phyloP scores from a whole-genome alignment of 139 green algal genomes.

The Chlorella sp. region DNA sequence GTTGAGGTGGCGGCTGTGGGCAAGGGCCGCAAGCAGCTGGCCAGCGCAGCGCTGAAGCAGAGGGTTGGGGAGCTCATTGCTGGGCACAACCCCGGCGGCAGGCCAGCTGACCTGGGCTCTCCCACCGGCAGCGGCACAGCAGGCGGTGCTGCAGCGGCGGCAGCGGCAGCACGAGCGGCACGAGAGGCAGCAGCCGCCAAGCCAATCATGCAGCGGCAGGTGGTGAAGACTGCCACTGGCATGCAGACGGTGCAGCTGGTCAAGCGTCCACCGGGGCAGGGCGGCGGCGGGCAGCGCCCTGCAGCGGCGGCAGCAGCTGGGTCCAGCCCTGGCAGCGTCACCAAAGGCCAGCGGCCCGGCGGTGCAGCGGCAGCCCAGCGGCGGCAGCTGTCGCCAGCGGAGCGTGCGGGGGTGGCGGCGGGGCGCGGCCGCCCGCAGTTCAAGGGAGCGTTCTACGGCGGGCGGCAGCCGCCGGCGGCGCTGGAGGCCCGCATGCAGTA shows the following conservation, averaged over 20 bases:
- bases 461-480: conserved; percentile 28
- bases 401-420: neutral
- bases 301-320: neutral
- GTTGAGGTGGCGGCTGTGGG: conserved; percentile 8
- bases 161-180: neutral
- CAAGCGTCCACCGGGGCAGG: neutral
- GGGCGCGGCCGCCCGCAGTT: neutral
- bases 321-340: conserved; percentile 22
- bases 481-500: conserved; percentile 32
- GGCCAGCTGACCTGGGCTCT: neutral
- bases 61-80: conserved; percentile 1
- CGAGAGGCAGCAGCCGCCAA: conserved; percentile 1
- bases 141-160: neutral
- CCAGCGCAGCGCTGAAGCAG: conserved; percentile 19
- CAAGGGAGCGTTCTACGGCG: conserved; percentile 32
- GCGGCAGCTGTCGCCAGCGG: neutral
- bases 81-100: neutral
- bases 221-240: neutral
- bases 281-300: neutral
- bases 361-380: conserved; percentile 1
- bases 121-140: neutral
- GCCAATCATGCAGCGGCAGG: conserved; percentile 10
- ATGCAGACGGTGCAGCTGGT: conserved; percentile 38
- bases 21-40: conserved; percentile 37
- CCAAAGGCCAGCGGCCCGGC: neutral